Evolutionary conservation across 495 filamentous ascomycete species (phyloP).

Genomic region (Penicillium waksmanii): DNA sequence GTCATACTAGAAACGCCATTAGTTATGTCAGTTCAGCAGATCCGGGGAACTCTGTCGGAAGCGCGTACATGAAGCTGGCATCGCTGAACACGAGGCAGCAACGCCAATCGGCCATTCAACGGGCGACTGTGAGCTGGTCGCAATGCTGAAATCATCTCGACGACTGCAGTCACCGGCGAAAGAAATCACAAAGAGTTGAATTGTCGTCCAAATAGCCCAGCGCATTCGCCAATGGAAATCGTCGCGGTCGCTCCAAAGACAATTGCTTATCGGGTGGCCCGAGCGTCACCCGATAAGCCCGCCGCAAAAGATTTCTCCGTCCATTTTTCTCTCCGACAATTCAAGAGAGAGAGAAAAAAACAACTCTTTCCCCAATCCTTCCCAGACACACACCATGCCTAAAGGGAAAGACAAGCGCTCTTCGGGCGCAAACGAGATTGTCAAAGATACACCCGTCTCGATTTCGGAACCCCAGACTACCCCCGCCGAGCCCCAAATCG

Average conservation of each 20-base stretch:
- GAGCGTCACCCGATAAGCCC: conserved; percentile 33
- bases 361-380: conserved; percentile 8
- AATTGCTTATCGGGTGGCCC: conserved; percentile 38
- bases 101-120: conserved; percentile 14
- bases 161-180: not conserved
- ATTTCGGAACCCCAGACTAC: conserved; percentile 29
- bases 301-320: conserved; percentile 42
- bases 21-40: conserved; percentile 14
- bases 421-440: conserved; percentile 35
- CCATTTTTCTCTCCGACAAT: conserved; percentile 28
- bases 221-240: conserved; percentile 8
- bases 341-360: conserved; percentile 16
- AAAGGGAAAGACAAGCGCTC: conserved; percentile 49
- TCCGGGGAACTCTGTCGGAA: conserved; percentile 7
- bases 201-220: not conserved
- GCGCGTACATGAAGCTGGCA: conserved; percentile 32
- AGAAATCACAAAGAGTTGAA: not conserved
- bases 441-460: conserved; percentile 19
- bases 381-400: conserved; percentile 33
- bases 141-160: conserved; percentile 18
- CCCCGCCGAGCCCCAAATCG: conserved; percentile 51
- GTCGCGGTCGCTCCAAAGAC: conserved; percentile 16
- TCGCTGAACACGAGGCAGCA: conserved; percentile 21
- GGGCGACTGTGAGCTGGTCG: conserved; percentile 11
- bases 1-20: conserved; percentile 47